Base-by-base conservation (phyloP, 225 moss, liverwort and hornwort genomes). In the Thuidium tamariscinum region DNA sequence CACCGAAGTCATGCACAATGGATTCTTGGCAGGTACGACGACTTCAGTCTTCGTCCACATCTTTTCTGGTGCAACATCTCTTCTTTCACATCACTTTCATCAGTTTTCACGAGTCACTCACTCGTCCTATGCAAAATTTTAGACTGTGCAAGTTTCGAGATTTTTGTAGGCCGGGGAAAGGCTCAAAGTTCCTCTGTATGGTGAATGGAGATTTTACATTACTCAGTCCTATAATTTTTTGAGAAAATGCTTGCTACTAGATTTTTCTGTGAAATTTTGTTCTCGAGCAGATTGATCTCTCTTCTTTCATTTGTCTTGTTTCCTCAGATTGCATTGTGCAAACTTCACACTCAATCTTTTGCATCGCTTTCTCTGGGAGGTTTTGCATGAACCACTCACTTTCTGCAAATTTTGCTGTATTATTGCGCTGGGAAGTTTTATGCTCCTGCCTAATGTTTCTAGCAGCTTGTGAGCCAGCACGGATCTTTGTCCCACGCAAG, bases 401-500 rank as follows among this genome's bases (percentile, higher is more conserved):
- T n/a, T 61, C 49, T 80, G 21, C 36, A 22, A 62, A 16, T 20
- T 46, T 79, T 69, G 61, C 48, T 17, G 29, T 29, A 36, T 19
- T 46, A 11, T 32, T 39, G 75, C 46, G 68, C 46, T 81, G 22
- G 32, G 59, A 36, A 52, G 42, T 79, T 83, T 29, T 19, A 70
- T 57, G 34, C 34, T 42, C 32, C 82, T 84, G 56, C 48, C 46
- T 64, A 48, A 12, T 67, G 60, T 74, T 34, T 57, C 57, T 68
- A 56, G 89, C 89, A 86, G 89, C 71, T 6, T 95, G 91, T 82
- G 97, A 95, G 55, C 94, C 95, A n/a, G 91, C 89, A 15, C 42
- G 52, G 44, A 86, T 95, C 34, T 92, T 93, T 69, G 88, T 97
- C 26, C 77, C 91, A 30, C 77, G 86, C 51, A 88, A n/a, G n/a